Evolutionary conservation across 1,284 basidiomycete genomes (phyloP), one percentile per base, ranked within the genome.

Genomic region (Ganoderma lingzhi): DNA sequence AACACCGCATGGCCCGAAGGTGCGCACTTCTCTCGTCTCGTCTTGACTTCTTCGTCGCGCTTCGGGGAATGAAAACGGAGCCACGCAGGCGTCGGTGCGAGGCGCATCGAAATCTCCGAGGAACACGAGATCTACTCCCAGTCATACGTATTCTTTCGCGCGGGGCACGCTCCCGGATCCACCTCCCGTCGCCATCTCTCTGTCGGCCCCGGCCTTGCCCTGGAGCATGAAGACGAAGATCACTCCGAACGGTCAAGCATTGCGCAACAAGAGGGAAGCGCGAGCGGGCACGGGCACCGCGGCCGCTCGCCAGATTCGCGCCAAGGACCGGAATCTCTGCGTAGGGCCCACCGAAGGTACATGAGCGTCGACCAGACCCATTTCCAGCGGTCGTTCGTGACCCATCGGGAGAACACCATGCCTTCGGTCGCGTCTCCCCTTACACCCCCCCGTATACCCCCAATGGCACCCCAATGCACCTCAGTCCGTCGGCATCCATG

Each of bases 1-100:
- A 80, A 80, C 15, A 88, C 85, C 6, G 82, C 83, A 30, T 98
- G 96, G 93, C 92, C 94, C 4, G 96, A 98, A 87, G 94, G 96
- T 96, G 74, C 65, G 87, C 80, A 15, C 56, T 55, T 23, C 23
- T 23, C 23, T 23, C 23, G 23, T 65, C 45, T 35, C 56, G 32
- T 12, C n/a, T 65, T 39, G 23, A 0, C 51, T 58, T 30, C 32
- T 37, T 9, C 37, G 37, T 23, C 37, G 30, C 45, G 55, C 48
- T 35, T 23, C 56, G 35, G 41, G 45, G 42, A 62, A 65, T 65
- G 59, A 70, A 69, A 6, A 44, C 23, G 62, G 44, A 44, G 63
- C 44, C 6, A n/a, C 8, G 14, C 75, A 91, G 96, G 95, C 45
- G 87, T 94, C 70, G 96, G 95, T 66, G 89, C 93, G 39, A 86